Evolutionary conservation across 2,329 filamentous ascomycete species (phyloP).

Genomic region (Botrytis squamosa): DNA sequence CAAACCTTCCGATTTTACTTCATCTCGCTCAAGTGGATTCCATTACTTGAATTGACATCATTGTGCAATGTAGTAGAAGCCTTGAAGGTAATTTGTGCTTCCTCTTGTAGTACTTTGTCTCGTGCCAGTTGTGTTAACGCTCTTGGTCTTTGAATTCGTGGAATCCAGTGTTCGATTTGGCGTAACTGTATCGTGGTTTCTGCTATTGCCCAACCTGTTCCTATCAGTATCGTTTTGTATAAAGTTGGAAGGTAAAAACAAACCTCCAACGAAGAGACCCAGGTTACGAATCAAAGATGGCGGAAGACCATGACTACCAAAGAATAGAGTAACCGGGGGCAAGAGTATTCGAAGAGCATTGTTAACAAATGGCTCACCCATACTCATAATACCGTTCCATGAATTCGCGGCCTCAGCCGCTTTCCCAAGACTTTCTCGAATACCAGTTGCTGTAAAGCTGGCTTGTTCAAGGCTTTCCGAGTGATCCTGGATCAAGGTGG

Average conservation of each 20-base stretch:
- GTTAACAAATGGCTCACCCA: constrained; percentile 24
- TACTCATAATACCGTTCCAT: constrained; percentile 25
- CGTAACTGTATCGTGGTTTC: constrained; percentile 19
- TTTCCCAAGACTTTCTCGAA: constrained; percentile 33
- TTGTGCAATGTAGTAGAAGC: neutral
- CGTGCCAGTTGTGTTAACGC: constrained; percentile 15
- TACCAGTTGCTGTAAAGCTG: constrained; percentile 27
- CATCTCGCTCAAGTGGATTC: neutral
- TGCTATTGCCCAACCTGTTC: constrained; percentile 16
- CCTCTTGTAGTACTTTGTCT: constrained; percentile 6
- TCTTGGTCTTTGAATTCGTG: constrained; percentile 16
- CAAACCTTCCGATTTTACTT: neutral
- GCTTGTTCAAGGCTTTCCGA: constrained; percentile 32
- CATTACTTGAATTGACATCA: neutral
- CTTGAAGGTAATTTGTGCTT: neutral
- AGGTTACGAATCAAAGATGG: constrained; percentile 31
- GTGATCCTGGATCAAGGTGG: constrained; percentile 32
- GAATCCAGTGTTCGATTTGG: constrained; percentile 13
- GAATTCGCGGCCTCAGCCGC: constrained; percentile 28
- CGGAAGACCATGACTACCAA: constrained; percentile 33
- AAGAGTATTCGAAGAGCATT: constrained; percentile 27
- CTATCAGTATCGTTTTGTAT: neutral
- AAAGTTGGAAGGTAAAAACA: neutral
- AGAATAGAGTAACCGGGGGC: constrained; percentile 26
- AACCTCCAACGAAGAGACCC: constrained; percentile 29